These are phyloP conservation scores for Chrysanthemum seticuspe DNA, from an alignment of 129 eudicot species.

Conservation along the genomic window DNA sequence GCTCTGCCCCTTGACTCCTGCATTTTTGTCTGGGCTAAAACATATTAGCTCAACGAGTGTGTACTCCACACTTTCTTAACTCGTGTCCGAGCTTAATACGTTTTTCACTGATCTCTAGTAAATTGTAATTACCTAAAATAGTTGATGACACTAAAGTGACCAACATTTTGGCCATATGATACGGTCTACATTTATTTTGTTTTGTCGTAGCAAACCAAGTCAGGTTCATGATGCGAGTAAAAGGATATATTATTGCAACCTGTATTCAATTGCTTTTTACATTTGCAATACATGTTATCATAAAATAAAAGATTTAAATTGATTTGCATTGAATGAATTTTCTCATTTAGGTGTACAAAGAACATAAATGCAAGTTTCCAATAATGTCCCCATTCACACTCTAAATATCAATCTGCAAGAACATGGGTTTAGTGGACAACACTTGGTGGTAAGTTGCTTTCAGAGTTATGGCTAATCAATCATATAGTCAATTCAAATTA, in stretches of 20 bases:
- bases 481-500: slow-evolving; percentile 24
- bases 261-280: background rate
- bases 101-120: no score
- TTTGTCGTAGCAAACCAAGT: background rate
- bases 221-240: background rate
- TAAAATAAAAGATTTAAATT: background rate
- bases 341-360: background rate
- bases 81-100: no score
- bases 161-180: no score
- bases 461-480: slow-evolving; percentile 17
- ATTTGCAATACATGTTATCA: background rate
- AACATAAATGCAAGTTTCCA: slow-evolving; percentile 17
- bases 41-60: no score
- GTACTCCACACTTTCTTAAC: no score
- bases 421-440: slow-evolving; percentile 30
- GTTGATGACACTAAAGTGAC: no score
- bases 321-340: slow-evolving; percentile 8
- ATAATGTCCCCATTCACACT: slow-evolving; percentile 18
- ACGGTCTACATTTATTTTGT: background rate
- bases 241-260: background rate
- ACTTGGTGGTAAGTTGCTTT: slow-evolving; percentile 24
- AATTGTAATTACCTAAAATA: no score
- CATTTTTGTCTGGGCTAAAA: no score
- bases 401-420: slow-evolving; percentile 21
- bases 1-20: no score